phyloP scores from a whole-genome alignment of 352 stramenopile genomes.

The Salisapilia sapeloensis region DNA sequence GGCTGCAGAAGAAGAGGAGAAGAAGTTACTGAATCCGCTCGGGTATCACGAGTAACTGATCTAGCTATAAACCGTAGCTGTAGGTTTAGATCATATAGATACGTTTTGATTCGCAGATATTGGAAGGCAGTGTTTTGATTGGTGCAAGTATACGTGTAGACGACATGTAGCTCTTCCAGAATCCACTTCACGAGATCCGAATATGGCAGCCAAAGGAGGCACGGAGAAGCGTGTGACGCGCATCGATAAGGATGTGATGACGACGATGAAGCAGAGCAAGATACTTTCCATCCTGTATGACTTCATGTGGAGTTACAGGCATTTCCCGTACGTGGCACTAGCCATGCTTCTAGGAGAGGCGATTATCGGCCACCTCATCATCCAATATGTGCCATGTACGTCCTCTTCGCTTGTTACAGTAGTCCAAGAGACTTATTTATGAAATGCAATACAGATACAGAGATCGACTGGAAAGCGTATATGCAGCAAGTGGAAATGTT shows the following conservation, averaged over 20 bases:
- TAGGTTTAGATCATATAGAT: background rate
- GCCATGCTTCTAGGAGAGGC: conserved; percentile 37
- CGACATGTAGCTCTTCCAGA: too few relatives aligned
- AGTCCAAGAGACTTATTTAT: conserved; percentile 1
- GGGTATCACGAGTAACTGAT: conserved; percentile 4
- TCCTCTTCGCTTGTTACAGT: conserved; percentile 1
- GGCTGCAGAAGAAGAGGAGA: conserved; percentile 58
- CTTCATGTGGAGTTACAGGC: conserved; percentile 77
- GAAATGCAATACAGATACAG: conserved; percentile 68
- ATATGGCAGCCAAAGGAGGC: too few relatives aligned
- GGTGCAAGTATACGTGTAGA: too few relatives aligned
- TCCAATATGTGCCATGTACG: conserved; percentile 63
- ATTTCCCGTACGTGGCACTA: conserved; percentile 49
- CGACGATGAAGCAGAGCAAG: conserved; percentile 39
- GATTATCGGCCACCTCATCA: conserved; percentile 53
- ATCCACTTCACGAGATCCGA: too few relatives aligned
- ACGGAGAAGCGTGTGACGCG: conserved; percentile 34
- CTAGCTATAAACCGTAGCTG: background rate
- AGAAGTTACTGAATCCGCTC: conserved; percentile 51
- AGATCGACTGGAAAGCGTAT: conserved; percentile 99
- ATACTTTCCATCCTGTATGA: conserved; percentile 65
- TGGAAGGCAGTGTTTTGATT: too few relatives aligned
- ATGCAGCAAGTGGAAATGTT: conserved; percentile 95
- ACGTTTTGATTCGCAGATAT: conserved; percentile 3
- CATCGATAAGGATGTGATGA: conserved; percentile 81